Evolutionary conservation across 768 basidiomycete species (phyloP).

Genomic region (Arthromyces matolae): DNA sequence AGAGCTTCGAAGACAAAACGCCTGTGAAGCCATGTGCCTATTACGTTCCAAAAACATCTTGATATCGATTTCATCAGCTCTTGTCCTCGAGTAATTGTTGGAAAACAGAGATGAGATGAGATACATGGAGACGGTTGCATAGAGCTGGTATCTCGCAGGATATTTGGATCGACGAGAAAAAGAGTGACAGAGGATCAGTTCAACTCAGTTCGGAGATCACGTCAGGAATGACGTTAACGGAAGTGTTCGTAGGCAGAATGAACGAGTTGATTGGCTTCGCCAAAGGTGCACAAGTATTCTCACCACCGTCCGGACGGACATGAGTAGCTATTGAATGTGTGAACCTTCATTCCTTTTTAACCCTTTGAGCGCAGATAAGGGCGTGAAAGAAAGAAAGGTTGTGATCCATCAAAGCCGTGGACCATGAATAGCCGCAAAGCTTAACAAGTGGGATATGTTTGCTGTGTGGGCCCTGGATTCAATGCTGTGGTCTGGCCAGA

Average conservation of each 20-base stretch:
- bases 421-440: too few species aligned
- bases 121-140: background rate
- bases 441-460: too few species aligned
- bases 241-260: slow-evolving; percentile 1
- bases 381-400: too few species aligned
- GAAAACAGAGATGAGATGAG: background rate
- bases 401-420: too few species aligned
- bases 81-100: background rate
- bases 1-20: slow-evolving; percentile 8
- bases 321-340: background rate
- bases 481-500: too few species aligned
- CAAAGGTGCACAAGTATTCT: too few species aligned
- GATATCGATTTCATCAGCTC: background rate
- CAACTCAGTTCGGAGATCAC: slow-evolving; percentile 13
- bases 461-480: too few species aligned
- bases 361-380: too few species aligned
- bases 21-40: background rate
- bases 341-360: background rate
- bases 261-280: background rate
- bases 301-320: too few species aligned
- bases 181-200: slow-evolving; percentile 9
- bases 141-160: background rate
- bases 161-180: background rate
- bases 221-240: slow-evolving; percentile 9
- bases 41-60: slow-evolving; percentile 7